phyloP scores from a whole-genome alignment of 2,329 filamentous ascomycete species.

The Ophiosphaerella korrae region DNA sequence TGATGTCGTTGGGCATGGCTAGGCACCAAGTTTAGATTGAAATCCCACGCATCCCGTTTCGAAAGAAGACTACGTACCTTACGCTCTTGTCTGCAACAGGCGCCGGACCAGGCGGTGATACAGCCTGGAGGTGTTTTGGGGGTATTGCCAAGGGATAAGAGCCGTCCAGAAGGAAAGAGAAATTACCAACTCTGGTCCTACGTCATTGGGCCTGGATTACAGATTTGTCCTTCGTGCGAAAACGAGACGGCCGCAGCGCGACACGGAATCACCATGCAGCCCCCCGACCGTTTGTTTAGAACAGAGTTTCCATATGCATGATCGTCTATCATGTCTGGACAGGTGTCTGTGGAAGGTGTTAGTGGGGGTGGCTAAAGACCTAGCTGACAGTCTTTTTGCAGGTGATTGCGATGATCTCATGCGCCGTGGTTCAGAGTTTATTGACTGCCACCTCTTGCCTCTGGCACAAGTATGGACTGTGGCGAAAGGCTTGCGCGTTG shows the following conservation, averaged over 20 bases:
- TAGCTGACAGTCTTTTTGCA: too few species aligned
- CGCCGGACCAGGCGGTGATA: slow-evolving; percentile 6
- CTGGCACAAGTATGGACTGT: slow-evolving; percentile 9
- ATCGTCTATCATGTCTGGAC: slow-evolving; percentile 11
- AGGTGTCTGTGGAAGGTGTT: slow-evolving; percentile 2
- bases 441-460: slow-evolving; percentile 12
- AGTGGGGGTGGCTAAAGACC: background rate
- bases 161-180: slow-evolving; percentile 14
- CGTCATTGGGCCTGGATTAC: slow-evolving; percentile 29
- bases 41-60: too few species aligned
- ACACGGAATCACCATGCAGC: too few species aligned
- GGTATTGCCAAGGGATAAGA: slow-evolving; percentile 10
- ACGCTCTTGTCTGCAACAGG: slow-evolving; percentile 3
- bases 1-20: slow-evolving; percentile 24
- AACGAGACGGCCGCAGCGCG: slow-evolving; percentile 14
- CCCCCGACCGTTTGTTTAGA: slow-evolving; percentile 2
- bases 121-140: slow-evolving; percentile 7
- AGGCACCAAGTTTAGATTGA: slow-evolving; percentile 3
- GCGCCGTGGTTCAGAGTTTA: slow-evolving; percentile 15
- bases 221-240: slow-evolving; percentile 3
- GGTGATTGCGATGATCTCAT: slow-evolving; percentile 25
- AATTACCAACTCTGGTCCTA: slow-evolving; percentile 16
- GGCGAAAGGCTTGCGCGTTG: slow-evolving; percentile 35
- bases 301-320: slow-evolving; percentile 14
- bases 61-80: background rate